A percentile compares a stretch with the other conserved stretches of the same genome.
Conservation (phyloP, 495 filamentous ascomycete genomes). For the Xylaria flabelliformis region DNA sequence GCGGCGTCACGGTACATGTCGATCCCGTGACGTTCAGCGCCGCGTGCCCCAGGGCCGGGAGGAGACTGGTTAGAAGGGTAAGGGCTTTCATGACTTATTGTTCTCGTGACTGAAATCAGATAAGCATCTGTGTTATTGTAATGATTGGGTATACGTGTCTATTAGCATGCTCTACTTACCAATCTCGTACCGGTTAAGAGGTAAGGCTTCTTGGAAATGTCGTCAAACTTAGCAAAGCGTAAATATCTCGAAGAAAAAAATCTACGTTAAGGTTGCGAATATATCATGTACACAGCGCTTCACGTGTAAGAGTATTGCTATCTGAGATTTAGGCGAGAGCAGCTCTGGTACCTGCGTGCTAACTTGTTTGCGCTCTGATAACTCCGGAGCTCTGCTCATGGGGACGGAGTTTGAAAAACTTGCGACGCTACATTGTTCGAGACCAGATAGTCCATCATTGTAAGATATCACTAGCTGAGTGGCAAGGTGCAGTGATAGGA, state of each 20-base stretch:
- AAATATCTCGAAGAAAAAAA: background rate
- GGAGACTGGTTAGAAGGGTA: slow-evolving; percentile 18
- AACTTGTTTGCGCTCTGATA: background rate
- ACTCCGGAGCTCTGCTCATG: slow-evolving; percentile 15
- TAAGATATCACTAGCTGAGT: too few species aligned
- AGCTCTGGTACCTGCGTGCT: background rate
- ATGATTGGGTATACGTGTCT: too few species aligned
- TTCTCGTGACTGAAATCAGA: background rate
- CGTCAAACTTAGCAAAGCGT: background rate
- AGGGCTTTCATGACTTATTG: slow-evolving; percentile 29
- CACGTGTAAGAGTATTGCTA: background rate
- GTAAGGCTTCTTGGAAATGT: background rate
- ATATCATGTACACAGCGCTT: slow-evolving; percentile 1
- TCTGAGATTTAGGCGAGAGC: background rate
- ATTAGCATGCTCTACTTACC: slow-evolving; percentile 5
- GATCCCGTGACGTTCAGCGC: slow-evolving; percentile 45
- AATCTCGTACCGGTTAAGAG: slow-evolving; percentile 21
- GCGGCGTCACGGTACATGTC: slow-evolving; percentile 47
- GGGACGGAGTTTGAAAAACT: slow-evolving; percentile 14
- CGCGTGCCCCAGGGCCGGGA: slow-evolving; percentile 28
- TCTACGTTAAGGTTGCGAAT: background rate
- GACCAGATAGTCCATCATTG: slow-evolving; percentile 1
- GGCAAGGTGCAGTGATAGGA: background rate
- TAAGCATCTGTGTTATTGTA: background rate
- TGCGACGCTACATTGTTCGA: slow-evolving; percentile 5